phyloP scores from a whole-genome alignment of 2,329 filamentous ascomycete genomes.

The Colletotrichum sp. region DNA sequence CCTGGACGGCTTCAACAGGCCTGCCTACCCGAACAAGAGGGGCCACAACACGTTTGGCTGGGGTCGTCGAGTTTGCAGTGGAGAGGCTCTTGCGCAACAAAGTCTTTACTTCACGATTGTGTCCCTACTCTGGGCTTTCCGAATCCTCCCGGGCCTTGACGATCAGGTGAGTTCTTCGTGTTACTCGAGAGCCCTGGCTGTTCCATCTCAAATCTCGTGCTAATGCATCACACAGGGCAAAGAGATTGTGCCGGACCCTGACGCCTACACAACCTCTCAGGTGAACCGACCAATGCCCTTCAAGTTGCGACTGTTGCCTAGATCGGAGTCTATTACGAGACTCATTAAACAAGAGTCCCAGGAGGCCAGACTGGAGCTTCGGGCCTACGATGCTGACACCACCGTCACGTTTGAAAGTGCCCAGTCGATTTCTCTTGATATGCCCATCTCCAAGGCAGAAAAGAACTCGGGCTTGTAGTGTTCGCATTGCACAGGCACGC shows the following conservation, averaged over 20 bases:
- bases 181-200: neutral
- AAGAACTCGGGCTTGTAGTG: neutral
- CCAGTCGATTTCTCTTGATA: neutral
- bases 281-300: neutral
- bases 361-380: neutral
- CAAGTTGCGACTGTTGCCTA: neutral
- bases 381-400: neutral
- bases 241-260: neutral
- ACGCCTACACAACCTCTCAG: neutral
- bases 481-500: neutral
- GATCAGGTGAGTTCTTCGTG: neutral
- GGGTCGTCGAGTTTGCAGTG: neutral
- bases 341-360: neutral
- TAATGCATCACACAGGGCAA: neutral
- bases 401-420: neutral
- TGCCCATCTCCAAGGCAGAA: neutral
- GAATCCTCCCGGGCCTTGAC: neutral
- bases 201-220: neutral
- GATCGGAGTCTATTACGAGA: neutral
- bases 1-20: neutral
- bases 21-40: neutral
- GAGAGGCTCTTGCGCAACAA: neutral
- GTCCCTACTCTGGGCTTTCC: neutral
- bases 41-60: neutral
- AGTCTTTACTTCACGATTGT: neutral